Conservation (phyloP, 495 filamentous ascomycete genomes). For the Cudoniella acicularis region DNA sequence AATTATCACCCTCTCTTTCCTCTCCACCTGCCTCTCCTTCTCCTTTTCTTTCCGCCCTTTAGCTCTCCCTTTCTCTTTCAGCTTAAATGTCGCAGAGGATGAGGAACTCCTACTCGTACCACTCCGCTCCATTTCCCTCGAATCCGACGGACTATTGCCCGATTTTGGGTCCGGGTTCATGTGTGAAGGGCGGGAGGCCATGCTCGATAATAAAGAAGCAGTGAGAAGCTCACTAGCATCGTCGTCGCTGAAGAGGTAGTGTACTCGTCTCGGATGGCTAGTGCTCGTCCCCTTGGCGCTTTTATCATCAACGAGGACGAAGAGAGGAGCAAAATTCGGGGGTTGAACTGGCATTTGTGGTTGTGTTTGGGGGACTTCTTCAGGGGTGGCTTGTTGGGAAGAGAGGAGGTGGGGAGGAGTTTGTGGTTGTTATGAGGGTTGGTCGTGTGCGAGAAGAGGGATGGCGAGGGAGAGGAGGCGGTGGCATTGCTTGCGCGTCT, state of each 20-base stretch:
- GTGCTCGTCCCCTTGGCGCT: conserved; percentile 48
- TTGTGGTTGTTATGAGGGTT: neutral
- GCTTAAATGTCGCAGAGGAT: neutral
- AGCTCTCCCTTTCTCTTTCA: neutral
- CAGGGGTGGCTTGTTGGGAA: neutral
- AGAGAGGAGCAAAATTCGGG: conserved; percentile 55
- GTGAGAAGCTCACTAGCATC: conserved; percentile 63
- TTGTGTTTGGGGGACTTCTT: conserved; percentile 9
- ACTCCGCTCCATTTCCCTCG: neutral
- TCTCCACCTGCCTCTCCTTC: conserved; percentile 5
- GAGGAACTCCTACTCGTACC: neutral
- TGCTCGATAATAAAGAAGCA: neutral
- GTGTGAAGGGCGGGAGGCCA: no score
- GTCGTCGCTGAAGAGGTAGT: conserved; percentile 89
- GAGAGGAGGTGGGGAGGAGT: neutral
- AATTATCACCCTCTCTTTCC: conserved; percentile 50
- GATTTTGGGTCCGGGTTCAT: no score
- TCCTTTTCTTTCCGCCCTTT: conserved; percentile 7
- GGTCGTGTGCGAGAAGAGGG: neutral
- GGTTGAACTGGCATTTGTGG: conserved; percentile 31
- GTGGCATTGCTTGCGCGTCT: neutral
- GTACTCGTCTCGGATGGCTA: conserved; percentile 73
- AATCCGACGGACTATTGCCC: neutral
- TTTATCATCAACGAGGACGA: conserved; percentile 58
- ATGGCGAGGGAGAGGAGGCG: neutral